phyloP scores from a whole-genome alignment of 495 filamentous ascomycete species.

The Melanomma pulvis-pyrius region DNA sequence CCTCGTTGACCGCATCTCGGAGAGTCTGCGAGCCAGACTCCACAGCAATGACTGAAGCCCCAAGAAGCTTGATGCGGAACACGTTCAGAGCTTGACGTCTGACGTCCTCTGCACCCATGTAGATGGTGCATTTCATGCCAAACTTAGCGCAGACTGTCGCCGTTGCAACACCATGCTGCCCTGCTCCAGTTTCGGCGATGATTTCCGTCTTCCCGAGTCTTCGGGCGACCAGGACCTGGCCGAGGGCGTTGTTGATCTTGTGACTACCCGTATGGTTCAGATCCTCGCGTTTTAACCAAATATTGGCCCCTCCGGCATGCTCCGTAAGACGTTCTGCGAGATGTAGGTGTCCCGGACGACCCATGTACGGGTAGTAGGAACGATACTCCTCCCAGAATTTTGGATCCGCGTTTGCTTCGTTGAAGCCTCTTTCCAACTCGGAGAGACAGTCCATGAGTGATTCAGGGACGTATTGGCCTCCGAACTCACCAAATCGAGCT shows the following conservation, averaged over 20 bases:
- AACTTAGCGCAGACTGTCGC: conserved; percentile 97
- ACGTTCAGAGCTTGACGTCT: conserved; percentile 92
- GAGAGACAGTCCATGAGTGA: conserved; percentile 95
- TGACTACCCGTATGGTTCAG: conserved; percentile 80
- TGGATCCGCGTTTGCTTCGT: conserved; percentile 79
- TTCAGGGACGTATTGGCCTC: conserved; percentile 98
- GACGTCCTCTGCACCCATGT: conserved; percentile 96
- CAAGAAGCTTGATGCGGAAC: conserved; percentile 94
- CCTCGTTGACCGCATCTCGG: conserved; percentile 95
- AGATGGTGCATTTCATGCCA: conserved; percentile 92
- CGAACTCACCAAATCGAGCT: conserved; percentile 92
- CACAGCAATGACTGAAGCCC: conserved; percentile 82
- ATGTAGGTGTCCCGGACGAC: conserved; percentile 88
- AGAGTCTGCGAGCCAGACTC: conserved; percentile 83
- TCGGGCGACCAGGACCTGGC: conserved; percentile 81
- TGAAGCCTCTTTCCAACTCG: conserved; percentile 90
- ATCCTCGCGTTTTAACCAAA: conserved; percentile 95
- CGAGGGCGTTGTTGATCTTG: conserved; percentile 97
- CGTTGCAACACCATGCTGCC: conserved; percentile 93
- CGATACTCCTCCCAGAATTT: conserved; percentile 97
- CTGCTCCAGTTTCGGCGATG: conserved; percentile 95
- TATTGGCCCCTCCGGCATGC: conserved; percentile 84
- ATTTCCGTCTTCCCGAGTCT: conserved; percentile 88
- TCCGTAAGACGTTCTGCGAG: conserved; percentile 84
- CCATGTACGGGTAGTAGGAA: conserved; percentile 97